Base-by-base conservation (phyloP, 2,329 filamentous ascomycete genomes). In the Sporothrix pseudoabietina region DNA sequence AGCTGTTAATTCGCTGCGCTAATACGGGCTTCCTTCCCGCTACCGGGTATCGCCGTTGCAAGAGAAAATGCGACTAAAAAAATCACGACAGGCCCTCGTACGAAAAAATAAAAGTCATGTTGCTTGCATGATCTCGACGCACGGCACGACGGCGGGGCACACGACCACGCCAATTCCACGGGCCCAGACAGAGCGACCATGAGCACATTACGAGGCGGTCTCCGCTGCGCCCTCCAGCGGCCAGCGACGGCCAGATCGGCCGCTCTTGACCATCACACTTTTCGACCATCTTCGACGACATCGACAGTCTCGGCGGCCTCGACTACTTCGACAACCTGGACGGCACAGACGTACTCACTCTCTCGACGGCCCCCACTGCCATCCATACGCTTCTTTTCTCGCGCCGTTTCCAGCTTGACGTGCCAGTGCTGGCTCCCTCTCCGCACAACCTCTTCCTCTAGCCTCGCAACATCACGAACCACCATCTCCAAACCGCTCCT, bases 151-250 rank as follows among this genome's bases (percentile, higher is more conserved):
- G 52, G 19, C 30, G 52, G 57, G 4, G 47, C 52, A 26, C 16
- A 71, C 61, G 14, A 55, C n/a, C 5, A 12, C 68, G 41, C 49
- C 59, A 54, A 61, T 54, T 65, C 12, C 57, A 63, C 44, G 10
- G 41, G 30, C 69, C 2, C 30, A 19, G 10, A 26, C 49, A 47
- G 39, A 49, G 71, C 41, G 19, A 73, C 41, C 19, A 73, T 73
- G 71, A 71, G 74, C 26, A 47, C 59, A 8, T 32, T 75, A n/a
- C 69, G 52, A 44, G 68, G 72, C 47, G 47, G 75, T n/a, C 47
- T 75, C 35, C 57, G 71, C 22, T 57, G 12, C 8, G 70, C 70
- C 65, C 47, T 74, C 8, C 55, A 41, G 55, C 70, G 26, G 44
- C 49, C 44, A 35, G 41, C 49, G 22, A 26, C 55, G 19, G 57